Evolutionary conservation across 257 asterid species (phyloP), one percentile per base, ranked within the genome.

Genomic region (Fraxinus quadrangulata): DNA sequence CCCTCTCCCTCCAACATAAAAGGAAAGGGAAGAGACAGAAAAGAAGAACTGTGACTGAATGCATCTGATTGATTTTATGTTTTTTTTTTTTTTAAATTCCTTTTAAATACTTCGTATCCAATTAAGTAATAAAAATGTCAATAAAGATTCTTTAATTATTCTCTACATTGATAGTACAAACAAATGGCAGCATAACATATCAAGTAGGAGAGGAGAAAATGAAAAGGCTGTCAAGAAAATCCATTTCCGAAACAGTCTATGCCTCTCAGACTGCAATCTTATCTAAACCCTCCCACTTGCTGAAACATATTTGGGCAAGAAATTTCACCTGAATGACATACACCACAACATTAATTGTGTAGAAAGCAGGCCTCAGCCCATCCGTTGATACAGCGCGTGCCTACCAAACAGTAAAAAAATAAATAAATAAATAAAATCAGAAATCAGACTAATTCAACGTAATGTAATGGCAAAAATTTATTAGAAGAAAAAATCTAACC

Each of bases 351-450:
- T 93, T 95, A 63, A 93, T 88, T 61, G 89, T 88, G 83, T 89
- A 93, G 89, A 95, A 95, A 79, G 91, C 87, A 77, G 98, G 94
- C 85, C 98, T 91, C 85, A 95, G 80, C 77, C 97, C 93, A 84
- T 95, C 99, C 9, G 99, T 95, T 70, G 99, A 90, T 80, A 91
- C 97, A 83, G 97, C 94, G 74, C 97, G 98, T 40, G 99, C 99
- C 99, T 95, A 90, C 70, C 78, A 81, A 79, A 31, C 6, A 59
- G 51, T n/a, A 10, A 75, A 11, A 39, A 40, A 40, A 1, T 10
- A 40, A 9, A 75, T 8, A 39, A 40, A 40, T 0, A 40, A 40
- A 39, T 1, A 7, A 9, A 40, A 36, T 5, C 28, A 39, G 24
- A 63, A 71, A 16, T 67, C 49, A 36, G 74, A 61, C 31, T n/a